These are phyloP conservation scores for Ophiostoma angusticollis DNA, from an alignment of 2,329 filamentous ascomycete species.

Conservation along the genomic window DNA sequence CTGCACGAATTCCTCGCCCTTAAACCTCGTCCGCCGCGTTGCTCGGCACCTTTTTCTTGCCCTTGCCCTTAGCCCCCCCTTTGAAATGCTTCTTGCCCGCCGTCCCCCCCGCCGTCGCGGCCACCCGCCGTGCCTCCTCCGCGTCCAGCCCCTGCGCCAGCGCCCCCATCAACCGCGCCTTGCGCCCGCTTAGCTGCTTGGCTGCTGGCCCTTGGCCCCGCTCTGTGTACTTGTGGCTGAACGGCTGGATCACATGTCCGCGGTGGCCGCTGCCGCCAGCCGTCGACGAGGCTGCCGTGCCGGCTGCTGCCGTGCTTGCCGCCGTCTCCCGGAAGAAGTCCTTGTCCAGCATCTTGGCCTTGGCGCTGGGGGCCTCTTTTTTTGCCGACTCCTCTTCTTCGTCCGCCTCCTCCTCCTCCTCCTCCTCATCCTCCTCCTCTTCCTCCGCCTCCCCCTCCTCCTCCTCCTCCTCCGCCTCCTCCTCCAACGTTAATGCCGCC, in stretches of 20 bases:
- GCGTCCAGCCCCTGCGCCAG: constrained; percentile 76
- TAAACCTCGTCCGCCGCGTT: constrained; percentile 9
- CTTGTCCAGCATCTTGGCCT: constrained; percentile 68
- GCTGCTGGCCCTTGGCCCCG: constrained; percentile 41
- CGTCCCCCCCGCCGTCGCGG: constrained; percentile 41
- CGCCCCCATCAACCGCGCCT: constrained; percentile 67
- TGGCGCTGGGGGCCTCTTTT: constrained; percentile 37
- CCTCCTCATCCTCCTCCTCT: background rate
- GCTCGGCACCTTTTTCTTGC: constrained; percentile 22
- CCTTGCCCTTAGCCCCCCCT: constrained; percentile 45
- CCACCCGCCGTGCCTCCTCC: constrained; percentile 53
- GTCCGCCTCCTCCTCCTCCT: constrained; percentile 23
- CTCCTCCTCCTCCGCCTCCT: background rate
- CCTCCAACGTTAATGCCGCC: background rate
- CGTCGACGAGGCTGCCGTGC: background rate
- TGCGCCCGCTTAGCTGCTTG: constrained; percentile 70
- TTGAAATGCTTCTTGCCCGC: constrained; percentile 91
- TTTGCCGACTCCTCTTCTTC: constrained; percentile 26
- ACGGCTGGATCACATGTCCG: constrained; percentile 64
- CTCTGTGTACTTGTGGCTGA: constrained; percentile 79
- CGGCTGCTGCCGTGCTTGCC: background rate
- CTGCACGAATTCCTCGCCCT: background rate
- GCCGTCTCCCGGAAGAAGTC: constrained; percentile 61
- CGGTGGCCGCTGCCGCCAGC: background rate
- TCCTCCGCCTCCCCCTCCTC: background rate